A percentile compares a stretch with the other conserved stretches of the same genome.
phyloP scores from a whole-genome alignment of 768 basidiomycete species.

The Trametes cubensis region DNA sequence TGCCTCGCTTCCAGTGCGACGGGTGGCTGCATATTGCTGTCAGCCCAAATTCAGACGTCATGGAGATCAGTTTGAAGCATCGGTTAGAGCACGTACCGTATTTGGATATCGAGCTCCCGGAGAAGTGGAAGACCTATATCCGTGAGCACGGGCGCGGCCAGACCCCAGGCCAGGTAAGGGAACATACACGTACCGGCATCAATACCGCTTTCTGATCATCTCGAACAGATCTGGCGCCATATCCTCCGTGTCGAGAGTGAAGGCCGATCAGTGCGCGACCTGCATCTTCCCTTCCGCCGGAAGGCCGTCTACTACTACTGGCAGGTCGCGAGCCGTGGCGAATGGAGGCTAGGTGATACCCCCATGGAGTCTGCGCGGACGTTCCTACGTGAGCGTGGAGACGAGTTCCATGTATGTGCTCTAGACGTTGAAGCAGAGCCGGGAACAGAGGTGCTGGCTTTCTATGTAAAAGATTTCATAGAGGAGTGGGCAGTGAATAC shows the following conservation, averaged over 20 bases:
- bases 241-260: neutral
- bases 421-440: constrained; percentile 12
- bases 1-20: constrained; percentile 13
- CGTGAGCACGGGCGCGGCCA: neutral
- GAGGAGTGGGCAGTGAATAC: constrained; percentile 8
- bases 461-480: constrained; percentile 18
- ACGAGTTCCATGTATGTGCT: neutral
- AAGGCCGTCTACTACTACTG: constrained; percentile 3
- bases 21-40: constrained; percentile 20
- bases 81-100: constrained; percentile 7
- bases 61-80: constrained; percentile 9
- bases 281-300: no score
- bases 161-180: neutral
- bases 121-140: constrained; percentile 19
- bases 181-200: neutral
- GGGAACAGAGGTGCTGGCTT: constrained; percentile 13
- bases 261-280: neutral
- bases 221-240: constrained; percentile 1
- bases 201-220: no score
- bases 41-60: neutral
- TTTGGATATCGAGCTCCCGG: constrained; percentile 11
- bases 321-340: neutral
- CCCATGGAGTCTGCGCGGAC: neutral
- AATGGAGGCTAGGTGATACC: no score
- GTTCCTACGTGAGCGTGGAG: neutral